Base-by-base conservation (phyloP, 78 protist species). In the Tieghemostelium lacteum region DNA sequence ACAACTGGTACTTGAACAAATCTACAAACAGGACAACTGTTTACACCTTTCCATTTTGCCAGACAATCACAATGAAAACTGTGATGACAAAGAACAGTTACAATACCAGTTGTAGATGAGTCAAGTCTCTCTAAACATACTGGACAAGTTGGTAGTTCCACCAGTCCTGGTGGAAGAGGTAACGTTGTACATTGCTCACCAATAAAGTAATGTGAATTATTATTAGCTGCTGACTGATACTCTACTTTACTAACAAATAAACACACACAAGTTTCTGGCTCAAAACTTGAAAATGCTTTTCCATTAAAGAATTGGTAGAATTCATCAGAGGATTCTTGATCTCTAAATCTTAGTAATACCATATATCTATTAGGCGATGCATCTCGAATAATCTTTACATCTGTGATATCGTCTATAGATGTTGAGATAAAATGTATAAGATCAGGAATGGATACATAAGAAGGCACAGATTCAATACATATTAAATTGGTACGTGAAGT, bases 71-170 rank as follows among this genome's bases (percentile, higher is more conserved):
- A 94, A 87, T 97, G 99, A 61, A 96, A 96, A 55, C 93, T 58
- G 73, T 97, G 99, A 86, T 96, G 92, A 88, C 99, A 97, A 16
- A 95, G 49, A 20, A 92, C 94, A 7, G 97, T 95, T 37, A 96
- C 67, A 3, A 97, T 36, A 34, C 98, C 97, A 0, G 94, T 78
- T 26, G 86, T 77, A 1, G 71, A n/a, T 29, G 92, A 83, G 64
- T 97, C 98, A 31, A 97, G 49, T 19, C 95, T 76, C 49, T 97
- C 98, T 42, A 91, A 86, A 57, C 98, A 97, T 8, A 95, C 98
- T 20, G 98, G 96, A 72, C 98, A 97, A n/a, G 94, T 85, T 7
- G 97, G 98, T 39, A 95, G 65, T 66, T 97, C 97, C 1, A 87
- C 86, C 26, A 75, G 39, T 31, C 37, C 19, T 78, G 34, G 20